Percentiles rank a stretch among this genome's conserved stretches.
phyloP scores from a whole-genome alignment of 192 early-diverging fungal species.

The Podochytrium sp. region DNA sequence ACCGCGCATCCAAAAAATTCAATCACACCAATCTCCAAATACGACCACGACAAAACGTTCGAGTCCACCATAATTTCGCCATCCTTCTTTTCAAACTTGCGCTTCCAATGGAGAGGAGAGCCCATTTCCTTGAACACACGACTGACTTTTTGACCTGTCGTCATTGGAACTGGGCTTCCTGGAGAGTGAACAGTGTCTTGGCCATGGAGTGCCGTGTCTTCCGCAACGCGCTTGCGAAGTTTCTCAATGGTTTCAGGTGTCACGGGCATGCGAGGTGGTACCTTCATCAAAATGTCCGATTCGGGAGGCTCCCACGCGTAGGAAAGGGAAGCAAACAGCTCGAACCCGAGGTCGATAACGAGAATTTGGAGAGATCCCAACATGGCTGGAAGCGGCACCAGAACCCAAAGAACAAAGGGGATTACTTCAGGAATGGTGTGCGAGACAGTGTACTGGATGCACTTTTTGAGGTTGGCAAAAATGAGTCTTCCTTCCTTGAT shows the following conservation, averaged over 20 bases:
- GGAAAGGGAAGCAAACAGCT: slow-evolving; percentile 81
- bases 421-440: slow-evolving; percentile 85
- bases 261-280: slow-evolving; percentile 89
- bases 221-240: slow-evolving; percentile 13
- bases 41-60: slow-evolving; percentile 80
- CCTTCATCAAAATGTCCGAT: slow-evolving; percentile 80
- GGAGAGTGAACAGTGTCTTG: background rate
- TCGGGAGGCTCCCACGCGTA: slow-evolving; percentile 94
- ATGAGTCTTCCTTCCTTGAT: slow-evolving; percentile 95
- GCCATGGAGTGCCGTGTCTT: too few species aligned
- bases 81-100: slow-evolving; percentile 65
- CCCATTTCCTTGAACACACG: background rate
- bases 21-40: slow-evolving; percentile 85
- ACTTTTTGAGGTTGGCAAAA: slow-evolving; percentile 95
- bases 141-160: background rate
- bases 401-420: slow-evolving; percentile 73
- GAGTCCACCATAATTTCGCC: slow-evolving; percentile 89
- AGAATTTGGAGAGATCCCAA: slow-evolving; percentile 85
- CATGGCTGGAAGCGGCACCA: slow-evolving; percentile 84
- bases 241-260: slow-evolving; percentile 69
- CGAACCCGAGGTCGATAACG: slow-evolving; percentile 93
- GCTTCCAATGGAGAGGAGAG: slow-evolving; percentile 34
- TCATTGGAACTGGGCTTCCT: background rate
- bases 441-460: slow-evolving; percentile 87
- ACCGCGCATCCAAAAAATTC: slow-evolving; percentile 71